phyloP scores from a whole-genome alignment of 441 rosid genomes.

The Populus tomentosa region DNA sequence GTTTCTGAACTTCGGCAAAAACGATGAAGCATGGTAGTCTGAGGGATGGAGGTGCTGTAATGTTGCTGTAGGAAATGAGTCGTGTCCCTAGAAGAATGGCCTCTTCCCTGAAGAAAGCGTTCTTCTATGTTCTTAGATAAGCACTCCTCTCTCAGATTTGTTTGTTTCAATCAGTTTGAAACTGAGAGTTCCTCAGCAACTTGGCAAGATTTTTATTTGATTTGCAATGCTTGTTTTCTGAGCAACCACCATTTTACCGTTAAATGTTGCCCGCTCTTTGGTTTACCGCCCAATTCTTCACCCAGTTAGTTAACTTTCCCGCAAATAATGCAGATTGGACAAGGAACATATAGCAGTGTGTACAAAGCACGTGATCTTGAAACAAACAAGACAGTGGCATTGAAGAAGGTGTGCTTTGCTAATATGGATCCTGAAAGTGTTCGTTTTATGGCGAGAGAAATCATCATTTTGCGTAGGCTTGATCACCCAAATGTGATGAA shows the following conservation, averaged over 20 bases:
- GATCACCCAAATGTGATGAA: conserved; percentile 63
- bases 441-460: conserved; percentile 44
- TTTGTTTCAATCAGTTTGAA: background rate
- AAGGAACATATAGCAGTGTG: conserved; percentile 63
- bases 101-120: background rate
- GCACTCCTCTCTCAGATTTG: background rate
- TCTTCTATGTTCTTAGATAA: background rate
- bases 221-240: background rate
- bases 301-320: background rate
- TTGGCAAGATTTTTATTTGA: background rate
- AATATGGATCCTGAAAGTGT: conserved; percentile 45
- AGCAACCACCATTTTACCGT: background rate
- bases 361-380: conserved; percentile 56
- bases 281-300: background rate
- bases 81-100: background rate
- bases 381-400: conserved; percentile 44
- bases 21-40: background rate
- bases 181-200: background rate
- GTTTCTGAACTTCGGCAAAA: background rate
- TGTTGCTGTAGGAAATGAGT: background rate
- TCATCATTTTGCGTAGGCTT: conserved; percentile 44
- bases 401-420: conserved; percentile 57
- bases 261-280: background rate
- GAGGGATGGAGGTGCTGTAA: background rate
- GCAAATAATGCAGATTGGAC: conserved; percentile 43